phyloP scores from a whole-genome alignment of 768 basidiomycete species.

The Coprinellus micaceus region DNA sequence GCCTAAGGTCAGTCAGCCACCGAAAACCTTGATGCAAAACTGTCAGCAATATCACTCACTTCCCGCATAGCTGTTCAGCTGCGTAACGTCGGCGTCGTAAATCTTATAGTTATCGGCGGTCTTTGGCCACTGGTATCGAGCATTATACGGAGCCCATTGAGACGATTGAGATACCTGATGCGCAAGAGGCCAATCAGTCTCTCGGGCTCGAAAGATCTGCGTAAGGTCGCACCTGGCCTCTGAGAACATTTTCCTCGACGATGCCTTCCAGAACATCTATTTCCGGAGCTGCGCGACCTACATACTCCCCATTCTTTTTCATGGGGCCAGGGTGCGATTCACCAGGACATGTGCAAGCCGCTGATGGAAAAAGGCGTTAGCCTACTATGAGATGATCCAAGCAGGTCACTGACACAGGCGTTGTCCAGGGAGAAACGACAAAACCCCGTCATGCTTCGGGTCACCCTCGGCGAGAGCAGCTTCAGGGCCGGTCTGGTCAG shows the following conservation, averaged over 20 bases:
- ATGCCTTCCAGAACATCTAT: slow-evolving; percentile 68
- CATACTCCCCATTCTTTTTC: slow-evolving; percentile 47
- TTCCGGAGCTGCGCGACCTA: slow-evolving; percentile 66
- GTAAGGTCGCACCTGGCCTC: slow-evolving; percentile 22
- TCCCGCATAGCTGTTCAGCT: no score
- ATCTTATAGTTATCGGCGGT: slow-evolving; percentile 8
- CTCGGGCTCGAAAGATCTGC: slow-evolving; percentile 1
- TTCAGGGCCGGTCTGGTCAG: slow-evolving; percentile 49
- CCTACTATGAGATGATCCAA: background rate
- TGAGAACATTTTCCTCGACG: slow-evolving; percentile 21
- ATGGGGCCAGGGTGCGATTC: slow-evolving; percentile 43
- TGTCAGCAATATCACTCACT: slow-evolving; percentile 22
- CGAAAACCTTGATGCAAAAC: background rate
- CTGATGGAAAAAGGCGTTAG: slow-evolving; percentile 12
- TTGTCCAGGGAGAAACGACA: slow-evolving; percentile 73
- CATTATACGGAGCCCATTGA: slow-evolving; percentile 61
- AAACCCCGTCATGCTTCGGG: slow-evolving; percentile 35
- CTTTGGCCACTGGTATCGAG: slow-evolving; percentile 34
- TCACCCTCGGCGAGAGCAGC: slow-evolving; percentile 45
- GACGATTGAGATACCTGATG: slow-evolving; percentile 44
- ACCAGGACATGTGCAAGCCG: slow-evolving; percentile 40
- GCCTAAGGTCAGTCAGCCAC: slow-evolving; percentile 20
- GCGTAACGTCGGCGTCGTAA: no score
- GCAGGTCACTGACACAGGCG: slow-evolving; percentile 28
- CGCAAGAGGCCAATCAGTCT: slow-evolving; percentile 11